These are phyloP conservation scores for Amphicarpaea edgeworthii DNA, from an alignment of 306 rosid species.

Conservation along the genomic window DNA sequence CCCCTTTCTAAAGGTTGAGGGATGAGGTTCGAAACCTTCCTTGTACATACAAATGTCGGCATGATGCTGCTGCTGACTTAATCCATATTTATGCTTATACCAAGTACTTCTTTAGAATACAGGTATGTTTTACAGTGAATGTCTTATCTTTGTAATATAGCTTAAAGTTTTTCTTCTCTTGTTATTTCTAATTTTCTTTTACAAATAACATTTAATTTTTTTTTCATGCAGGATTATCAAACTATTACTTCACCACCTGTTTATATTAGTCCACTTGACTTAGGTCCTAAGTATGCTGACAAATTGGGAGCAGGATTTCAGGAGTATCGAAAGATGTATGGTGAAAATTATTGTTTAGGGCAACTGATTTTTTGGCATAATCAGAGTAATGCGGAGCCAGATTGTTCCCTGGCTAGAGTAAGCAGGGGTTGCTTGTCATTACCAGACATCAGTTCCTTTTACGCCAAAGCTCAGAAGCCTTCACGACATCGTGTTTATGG, in stretches of 20 bases:
- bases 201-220: not conserved
- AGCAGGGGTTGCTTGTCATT: conserved; percentile 2
- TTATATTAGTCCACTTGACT: not conserved
- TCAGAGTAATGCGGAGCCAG: not conserved
- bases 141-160: not conserved
- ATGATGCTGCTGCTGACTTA: not conserved
- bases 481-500: not conserved
- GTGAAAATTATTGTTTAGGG: not conserved
- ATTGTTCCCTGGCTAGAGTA: not conserved
- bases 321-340: not conserved
- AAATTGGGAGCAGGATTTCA: not conserved
- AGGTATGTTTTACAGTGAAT: not conserved
- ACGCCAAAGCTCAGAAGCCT: not conserved
- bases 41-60: not conserved
- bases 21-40: not conserved
- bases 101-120: conserved; percentile 1
- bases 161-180: no score
- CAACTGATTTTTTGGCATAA: not conserved
- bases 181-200: not conserved
- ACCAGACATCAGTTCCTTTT: not conserved
- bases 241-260: not conserved
- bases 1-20: not conserved
- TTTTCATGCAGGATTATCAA: not conserved
- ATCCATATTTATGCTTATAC: not conserved
- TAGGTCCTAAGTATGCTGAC: not conserved